A percentile compares a stretch with the other conserved stretches of the same genome.
phyloP scores from a whole-genome alignment of 1,139 yeast species.

The Yamadazyma siamensis region DNA sequence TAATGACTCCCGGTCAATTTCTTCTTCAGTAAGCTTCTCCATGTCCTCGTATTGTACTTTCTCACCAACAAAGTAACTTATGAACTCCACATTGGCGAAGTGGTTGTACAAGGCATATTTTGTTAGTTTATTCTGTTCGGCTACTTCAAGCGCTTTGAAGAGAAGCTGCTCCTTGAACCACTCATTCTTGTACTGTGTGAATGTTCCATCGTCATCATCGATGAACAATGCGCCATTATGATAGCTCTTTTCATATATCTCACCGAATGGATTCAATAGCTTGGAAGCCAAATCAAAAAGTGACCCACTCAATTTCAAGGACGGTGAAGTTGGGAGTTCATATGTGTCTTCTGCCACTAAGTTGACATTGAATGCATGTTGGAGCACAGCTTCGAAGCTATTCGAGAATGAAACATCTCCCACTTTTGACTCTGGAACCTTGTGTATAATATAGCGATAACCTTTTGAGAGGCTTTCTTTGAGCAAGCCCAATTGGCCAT shows the following conservation, averaged over 20 bases:
- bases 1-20: slow-evolving; percentile 14
- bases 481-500: slow-evolving; percentile 1
- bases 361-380: too few relatives aligned
- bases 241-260: slow-evolving; percentile 10
- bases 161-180: too few relatives aligned
- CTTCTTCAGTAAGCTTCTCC: slow-evolving; percentile 3
- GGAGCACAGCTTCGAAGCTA: slow-evolving; percentile 16
- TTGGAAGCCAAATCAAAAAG: slow-evolving; percentile 21
- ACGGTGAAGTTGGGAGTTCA: slow-evolving; percentile 20
- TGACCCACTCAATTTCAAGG: slow-evolving; percentile 19
- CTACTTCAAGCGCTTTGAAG: too few relatives aligned
- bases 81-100: too few relatives aligned
- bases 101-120: too few relatives aligned
- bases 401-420: slow-evolving; percentile 8
- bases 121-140: slow-evolving; percentile 1
- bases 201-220: slow-evolving; percentile 14
- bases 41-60: slow-evolving; percentile 5
- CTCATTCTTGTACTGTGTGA: slow-evolving; percentile 22
- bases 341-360: too few relatives aligned
- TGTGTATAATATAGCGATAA: slow-evolving; percentile 9
- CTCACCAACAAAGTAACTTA: too few relatives aligned
- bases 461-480: slow-evolving; percentile 3
- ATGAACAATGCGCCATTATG: slow-evolving; percentile 22
- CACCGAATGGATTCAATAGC: slow-evolving; percentile 12
- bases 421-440: slow-evolving; percentile 6